Base-by-base conservation (phyloP, 768 basidiomycete species). In the Macrocybe gigantea region DNA sequence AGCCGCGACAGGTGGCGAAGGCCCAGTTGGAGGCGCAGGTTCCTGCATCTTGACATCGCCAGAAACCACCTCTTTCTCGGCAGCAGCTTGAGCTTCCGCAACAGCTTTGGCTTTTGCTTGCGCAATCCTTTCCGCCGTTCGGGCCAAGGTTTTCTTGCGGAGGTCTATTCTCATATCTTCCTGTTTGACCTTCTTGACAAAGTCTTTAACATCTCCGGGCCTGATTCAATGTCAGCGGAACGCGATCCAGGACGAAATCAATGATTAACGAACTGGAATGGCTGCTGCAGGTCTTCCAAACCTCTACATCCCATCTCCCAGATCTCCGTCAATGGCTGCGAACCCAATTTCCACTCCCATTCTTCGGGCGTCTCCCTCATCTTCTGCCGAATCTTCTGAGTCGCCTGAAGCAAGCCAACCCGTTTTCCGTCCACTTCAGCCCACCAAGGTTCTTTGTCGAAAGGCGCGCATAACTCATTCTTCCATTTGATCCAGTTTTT, bases 401-500 rank as follows among this genome's bases (percentile, higher is more conserved):
- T 88, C 14, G 79, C 79, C 54, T 83, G 81, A 55, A 85, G 77
- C 34, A 89, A 59, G 10, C 77, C 79, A 15, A 79, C 70, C 45
- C 71, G 75, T 56, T 65, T 62, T 3, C 70, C 78, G 44, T 74
- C 68, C 31, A 80, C 52, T 43, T 77, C 72, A 38, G 65, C 62
- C 8, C 65, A 67, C 77, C 83, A 80, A 5, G 85, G 73, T 35
- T 82, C 81, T 55, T 82, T 83, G 60, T 90, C 88, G 58, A 93
- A 93, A 3, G 85, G 78, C 11, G 79, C 69, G 60, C 91, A 93
- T 2, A 85, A 64, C 37, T 88, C 83, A 53, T 87, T 88, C 68
- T 93, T 93, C 91, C 90, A 93, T 53, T 77, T 80, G 3, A 90
- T 80, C 92, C 92, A 94, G 57, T 91, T 93, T 61, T 80, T 83